phyloP scores from a whole-genome alignment of 371 early-diverging fungal species.

The Zancudomyces culisetae region DNA sequence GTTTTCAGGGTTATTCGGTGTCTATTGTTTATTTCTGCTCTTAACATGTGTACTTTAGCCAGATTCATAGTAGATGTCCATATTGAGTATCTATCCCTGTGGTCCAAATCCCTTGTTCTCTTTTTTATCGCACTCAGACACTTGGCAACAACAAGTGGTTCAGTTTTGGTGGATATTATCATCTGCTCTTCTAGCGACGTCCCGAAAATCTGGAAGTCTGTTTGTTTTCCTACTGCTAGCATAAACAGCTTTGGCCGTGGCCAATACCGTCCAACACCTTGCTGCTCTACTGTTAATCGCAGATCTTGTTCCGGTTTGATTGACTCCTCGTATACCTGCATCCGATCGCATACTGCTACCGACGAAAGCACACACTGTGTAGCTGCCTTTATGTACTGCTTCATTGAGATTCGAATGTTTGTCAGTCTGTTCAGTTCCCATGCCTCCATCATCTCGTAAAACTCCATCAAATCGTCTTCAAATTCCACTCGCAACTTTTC shows the following conservation, averaged over 20 bases:
- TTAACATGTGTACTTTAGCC: slow-evolving; percentile 37
- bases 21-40: slow-evolving; percentile 37
- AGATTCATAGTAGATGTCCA: slow-evolving; percentile 44
- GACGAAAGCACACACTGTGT: slow-evolving; percentile 31
- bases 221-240: slow-evolving; percentile 39
- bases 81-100: slow-evolving; percentile 21
- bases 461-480: slow-evolving; percentile 29
- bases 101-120: slow-evolving; percentile 15
- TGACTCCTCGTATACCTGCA: slow-evolving; percentile 48
- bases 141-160: slow-evolving; percentile 36
- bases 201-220: slow-evolving; percentile 56
- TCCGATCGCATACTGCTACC: slow-evolving; percentile 37
- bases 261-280: slow-evolving; percentile 44
- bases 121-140: slow-evolving; percentile 30
- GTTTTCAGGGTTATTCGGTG: slow-evolving; percentile 28
- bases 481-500: slow-evolving; percentile 45
- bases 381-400: slow-evolving; percentile 35
- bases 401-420: slow-evolving; percentile 27
- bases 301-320: slow-evolving; percentile 53
- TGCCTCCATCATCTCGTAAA: slow-evolving; percentile 26
- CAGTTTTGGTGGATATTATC: slow-evolving; percentile 29
- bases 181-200: slow-evolving; percentile 48
- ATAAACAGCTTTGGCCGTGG: slow-evolving; percentile 50
- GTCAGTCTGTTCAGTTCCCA: slow-evolving; percentile 31
- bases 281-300: slow-evolving; percentile 51